Conservation (phyloP, 2,329 filamentous ascomycete species). For the Sporothrix euskadiensis region DNA sequence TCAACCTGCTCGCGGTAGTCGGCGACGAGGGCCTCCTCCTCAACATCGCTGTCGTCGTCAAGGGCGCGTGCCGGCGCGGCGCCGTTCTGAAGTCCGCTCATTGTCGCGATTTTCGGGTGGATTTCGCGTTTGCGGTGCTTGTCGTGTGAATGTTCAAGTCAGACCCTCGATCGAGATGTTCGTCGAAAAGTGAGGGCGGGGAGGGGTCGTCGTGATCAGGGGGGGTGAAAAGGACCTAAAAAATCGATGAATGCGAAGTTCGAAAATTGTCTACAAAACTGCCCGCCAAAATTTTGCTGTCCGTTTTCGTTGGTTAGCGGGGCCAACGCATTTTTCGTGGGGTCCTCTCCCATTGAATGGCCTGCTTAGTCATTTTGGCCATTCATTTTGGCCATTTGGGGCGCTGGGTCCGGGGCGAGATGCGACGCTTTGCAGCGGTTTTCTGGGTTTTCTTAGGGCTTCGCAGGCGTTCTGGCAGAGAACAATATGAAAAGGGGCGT, state of each 20-base stretch:
- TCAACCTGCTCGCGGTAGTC: conserved; percentile 97
- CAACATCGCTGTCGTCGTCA: conserved; percentile 86
- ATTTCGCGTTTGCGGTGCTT: conserved; percentile 12
- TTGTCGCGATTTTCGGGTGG: conserved; percentile 37
- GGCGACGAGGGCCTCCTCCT: conserved; percentile 93
- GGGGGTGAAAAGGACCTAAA: conserved; percentile 11
- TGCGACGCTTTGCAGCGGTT: not conserved
- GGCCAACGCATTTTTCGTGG: conserved; percentile 27
- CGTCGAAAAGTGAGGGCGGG: conserved; percentile 18
- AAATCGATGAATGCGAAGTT: conserved; percentile 7
- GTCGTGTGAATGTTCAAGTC: not conserved
- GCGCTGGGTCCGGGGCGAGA: not conserved
- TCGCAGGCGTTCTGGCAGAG: conserved; percentile 15
- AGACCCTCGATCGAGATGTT: conserved; percentile 21
- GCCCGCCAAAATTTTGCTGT: conserved; percentile 28
- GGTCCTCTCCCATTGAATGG: not conserved
- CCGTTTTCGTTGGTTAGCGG: conserved; percentile 28
- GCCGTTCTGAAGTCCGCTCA: conserved; percentile 65
- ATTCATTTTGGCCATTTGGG: not conserved
- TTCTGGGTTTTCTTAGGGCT: conserved; percentile 21
- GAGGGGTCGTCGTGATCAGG: conserved; percentile 16
- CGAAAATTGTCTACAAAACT: conserved; percentile 19
- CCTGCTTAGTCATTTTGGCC: conserved; percentile 20
- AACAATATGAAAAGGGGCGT: not conserved
- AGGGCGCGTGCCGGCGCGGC: conserved; percentile 60